phyloP scores from a whole-genome alignment of 2,329 filamentous ascomycete genomes.

The Rachicladosporium sp. region DNA sequence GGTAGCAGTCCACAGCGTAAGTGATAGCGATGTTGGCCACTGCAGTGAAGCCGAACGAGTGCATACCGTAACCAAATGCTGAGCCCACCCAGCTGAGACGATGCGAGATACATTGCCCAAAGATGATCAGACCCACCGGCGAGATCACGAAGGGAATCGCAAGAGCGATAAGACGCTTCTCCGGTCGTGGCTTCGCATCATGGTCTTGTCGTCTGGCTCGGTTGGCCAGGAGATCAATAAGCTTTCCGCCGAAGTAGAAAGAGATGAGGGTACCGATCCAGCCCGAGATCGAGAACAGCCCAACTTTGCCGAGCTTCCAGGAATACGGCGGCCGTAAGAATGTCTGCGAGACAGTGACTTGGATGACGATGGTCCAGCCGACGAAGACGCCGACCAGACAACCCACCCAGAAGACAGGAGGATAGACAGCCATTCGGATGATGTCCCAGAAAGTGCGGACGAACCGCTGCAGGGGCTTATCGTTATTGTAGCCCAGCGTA shows the following conservation, averaged over 20 bases:
- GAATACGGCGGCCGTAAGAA: constrained; percentile 11
- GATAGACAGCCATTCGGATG: constrained; percentile 13
- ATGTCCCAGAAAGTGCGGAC: constrained; percentile 12
- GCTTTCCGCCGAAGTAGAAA: constrained; percentile 16
- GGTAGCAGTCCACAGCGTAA: constrained; percentile 20
- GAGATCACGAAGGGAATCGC: constrained; percentile 16
- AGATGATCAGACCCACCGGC: constrained; percentile 22
- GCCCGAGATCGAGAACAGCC: constrained; percentile 14
- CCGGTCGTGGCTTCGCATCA: constrained; percentile 14
- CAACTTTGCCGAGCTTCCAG: constrained; percentile 12
- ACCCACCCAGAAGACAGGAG: constrained; percentile 14
- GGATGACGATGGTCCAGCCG: constrained; percentile 18
- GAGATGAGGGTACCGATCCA: constrained; percentile 14
- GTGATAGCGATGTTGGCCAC: constrained; percentile 19
- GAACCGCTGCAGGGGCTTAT: constrained; percentile 8
- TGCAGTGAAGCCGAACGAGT: constrained; percentile 20
- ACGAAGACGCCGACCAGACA: constrained; percentile 15
- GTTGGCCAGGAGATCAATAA: constrained; percentile 21
- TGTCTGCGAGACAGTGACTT: constrained; percentile 13
- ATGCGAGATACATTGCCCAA: constrained; percentile 16
- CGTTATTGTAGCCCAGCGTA: constrained; percentile 9
- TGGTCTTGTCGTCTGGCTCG: constrained; percentile 12
- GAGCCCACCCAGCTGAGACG: constrained; percentile 12
- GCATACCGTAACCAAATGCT: constrained; percentile 20
- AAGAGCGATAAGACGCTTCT: constrained; percentile 17